These are phyloP conservation scores for Prunus yedoensis DNA, from an alignment of 331 rosid genomes.

Conservation along the genomic window DNA sequence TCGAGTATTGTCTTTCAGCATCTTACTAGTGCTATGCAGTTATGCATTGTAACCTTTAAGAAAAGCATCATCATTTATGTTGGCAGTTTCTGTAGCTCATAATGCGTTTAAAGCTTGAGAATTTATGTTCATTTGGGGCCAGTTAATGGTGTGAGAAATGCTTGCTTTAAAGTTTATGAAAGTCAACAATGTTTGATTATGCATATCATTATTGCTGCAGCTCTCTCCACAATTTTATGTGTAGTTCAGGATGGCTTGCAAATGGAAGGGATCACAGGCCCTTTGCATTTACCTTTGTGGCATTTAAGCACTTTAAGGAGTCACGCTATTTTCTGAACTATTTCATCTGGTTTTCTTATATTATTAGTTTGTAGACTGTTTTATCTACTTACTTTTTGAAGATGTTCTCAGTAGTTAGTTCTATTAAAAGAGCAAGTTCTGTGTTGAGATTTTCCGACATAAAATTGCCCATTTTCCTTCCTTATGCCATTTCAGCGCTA, in stretches of 20 bases:
- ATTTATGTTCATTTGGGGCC: neutral
- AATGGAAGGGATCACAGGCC: neutral
- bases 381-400: neutral
- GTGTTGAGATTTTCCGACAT: constrained; percentile 18
- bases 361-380: neutral
- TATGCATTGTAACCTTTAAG: neutral
- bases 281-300: neutral
- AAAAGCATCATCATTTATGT: neutral
- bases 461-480: constrained; percentile 18
- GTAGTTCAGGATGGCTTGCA: neutral
- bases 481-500: constrained; percentile 64
- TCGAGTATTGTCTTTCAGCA: constrained; percentile 6
- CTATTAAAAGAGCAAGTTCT: neutral
- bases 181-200: neutral
- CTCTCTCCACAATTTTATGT: neutral
- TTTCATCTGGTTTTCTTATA: neutral
- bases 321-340: neutral
- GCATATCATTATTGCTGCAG: constrained; percentile 1
- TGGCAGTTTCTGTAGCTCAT: neutral
- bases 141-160: neutral
- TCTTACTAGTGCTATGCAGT: constrained; percentile 11
- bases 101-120: neutral
- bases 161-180: neutral
- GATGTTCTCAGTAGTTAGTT: neutral
- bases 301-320: neutral